A percentile compares a stretch with the other conserved stretches of the same genome.
Evolutionary conservation across 768 basidiomycete species (phyloP).

Genomic region (Guyanaporus albipodus): DNA sequence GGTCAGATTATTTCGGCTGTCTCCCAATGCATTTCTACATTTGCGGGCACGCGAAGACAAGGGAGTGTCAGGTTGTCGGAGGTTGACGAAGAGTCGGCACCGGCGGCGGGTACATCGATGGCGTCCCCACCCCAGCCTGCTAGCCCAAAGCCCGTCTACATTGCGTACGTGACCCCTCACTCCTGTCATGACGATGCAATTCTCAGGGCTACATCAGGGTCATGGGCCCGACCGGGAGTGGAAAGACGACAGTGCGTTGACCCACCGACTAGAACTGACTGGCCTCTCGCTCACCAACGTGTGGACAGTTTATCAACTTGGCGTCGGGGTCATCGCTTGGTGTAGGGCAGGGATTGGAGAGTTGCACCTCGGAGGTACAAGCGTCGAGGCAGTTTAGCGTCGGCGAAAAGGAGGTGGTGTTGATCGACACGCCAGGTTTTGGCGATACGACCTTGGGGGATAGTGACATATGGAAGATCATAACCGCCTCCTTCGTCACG

Average conservation of each 20-base stretch:
- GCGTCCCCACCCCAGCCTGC: background rate
- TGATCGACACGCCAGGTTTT: conserved; percentile 65
- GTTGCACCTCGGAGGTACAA: conserved; percentile 33
- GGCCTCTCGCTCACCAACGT: background rate
- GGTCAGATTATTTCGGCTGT: conserved; percentile 15
- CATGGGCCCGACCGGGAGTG: conserved; percentile 31
- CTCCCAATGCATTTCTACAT: background rate
- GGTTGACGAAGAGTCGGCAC: conserved; percentile 17
- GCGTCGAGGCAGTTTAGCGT: conserved; percentile 22
- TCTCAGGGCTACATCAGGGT: conserved; percentile 18
- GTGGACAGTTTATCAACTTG: conserved; percentile 33
- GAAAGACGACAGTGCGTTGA: conserved; percentile 29
- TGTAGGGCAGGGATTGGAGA: conserved; percentile 33
- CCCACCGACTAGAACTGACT: background rate
- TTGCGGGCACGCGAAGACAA: background rate
- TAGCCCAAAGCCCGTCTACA: conserved; percentile 20
- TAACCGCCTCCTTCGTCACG: conserved; percentile 37
- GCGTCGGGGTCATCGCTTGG: conserved; percentile 26
- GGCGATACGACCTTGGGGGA: conserved; percentile 50
- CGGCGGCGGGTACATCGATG: background rate
- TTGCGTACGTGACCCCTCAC: conserved; percentile 22
- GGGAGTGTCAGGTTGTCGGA: conserved; percentile 14
- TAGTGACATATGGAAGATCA: conserved; percentile 46
- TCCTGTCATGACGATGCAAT: background rate
- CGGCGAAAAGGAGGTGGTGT: conserved; percentile 35